A percentile compares a stretch with the other conserved stretches of the same genome.
phyloP scores from a whole-genome alignment of 1,284 basidiomycete genomes.

The Golubevia sp. region DNA sequence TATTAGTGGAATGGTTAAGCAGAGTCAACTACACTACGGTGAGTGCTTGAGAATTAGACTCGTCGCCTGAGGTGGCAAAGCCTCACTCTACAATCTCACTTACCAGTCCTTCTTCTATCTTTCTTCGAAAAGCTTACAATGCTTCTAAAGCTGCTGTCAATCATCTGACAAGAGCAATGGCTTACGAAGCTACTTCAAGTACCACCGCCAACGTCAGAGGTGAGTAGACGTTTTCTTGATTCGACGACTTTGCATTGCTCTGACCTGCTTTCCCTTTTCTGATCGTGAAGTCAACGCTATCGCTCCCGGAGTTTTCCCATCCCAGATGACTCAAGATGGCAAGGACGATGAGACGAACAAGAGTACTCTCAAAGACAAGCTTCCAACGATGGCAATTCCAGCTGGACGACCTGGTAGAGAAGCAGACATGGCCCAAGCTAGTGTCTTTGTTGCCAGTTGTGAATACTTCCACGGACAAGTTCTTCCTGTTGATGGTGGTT shows the following conservation, averaged over 20 bases:
- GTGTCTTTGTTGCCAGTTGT: constrained; percentile 14
- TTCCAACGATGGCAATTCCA: constrained; percentile 26
- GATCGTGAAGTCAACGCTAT: constrained; percentile 31
- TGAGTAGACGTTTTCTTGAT: background rate
- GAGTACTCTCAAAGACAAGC: constrained; percentile 25
- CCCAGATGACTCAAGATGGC: constrained; percentile 30
- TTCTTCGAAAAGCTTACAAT: constrained; percentile 36
- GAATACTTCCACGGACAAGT: constrained; percentile 35
- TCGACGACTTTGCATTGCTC: constrained; percentile 7
- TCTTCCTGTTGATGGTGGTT: constrained; percentile 36
- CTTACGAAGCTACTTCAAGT: constrained; percentile 24
- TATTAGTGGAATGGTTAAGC: constrained; percentile 31
- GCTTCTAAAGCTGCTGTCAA: constrained; percentile 36
- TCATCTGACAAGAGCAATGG: constrained; percentile 29
- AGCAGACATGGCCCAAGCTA: constrained; percentile 40
- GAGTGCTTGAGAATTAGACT: too few relatives aligned
- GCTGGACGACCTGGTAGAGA: constrained; percentile 34
- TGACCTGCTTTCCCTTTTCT: constrained; percentile 5
- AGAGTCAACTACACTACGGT: constrained; percentile 27
- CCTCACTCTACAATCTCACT: too few relatives aligned
- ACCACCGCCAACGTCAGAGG: constrained; percentile 24
- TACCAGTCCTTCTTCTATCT: too few relatives aligned
- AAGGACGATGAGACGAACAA: constrained; percentile 26
- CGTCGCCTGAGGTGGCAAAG: too few relatives aligned
- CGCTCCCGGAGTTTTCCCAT: constrained; percentile 39